Base-by-base conservation (phyloP, 1,284 basidiomycete species). In the Omphalotus olearius region DNA sequence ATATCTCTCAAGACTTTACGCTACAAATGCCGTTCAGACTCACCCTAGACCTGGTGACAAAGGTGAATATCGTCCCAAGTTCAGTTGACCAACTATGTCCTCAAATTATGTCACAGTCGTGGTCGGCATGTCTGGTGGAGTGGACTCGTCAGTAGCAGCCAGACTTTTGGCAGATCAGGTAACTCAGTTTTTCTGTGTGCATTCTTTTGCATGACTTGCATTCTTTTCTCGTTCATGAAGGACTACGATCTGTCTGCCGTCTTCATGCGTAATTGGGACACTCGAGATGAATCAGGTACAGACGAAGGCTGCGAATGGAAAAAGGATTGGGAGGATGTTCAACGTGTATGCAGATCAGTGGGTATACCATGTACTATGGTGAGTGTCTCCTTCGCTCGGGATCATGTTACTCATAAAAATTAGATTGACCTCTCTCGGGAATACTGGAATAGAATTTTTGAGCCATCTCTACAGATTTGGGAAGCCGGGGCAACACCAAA, bases 241-340 rank as follows among this genome's bases (percentile, higher is more conserved):
- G 88, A 88, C 56, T 88, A 85, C 59, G 82, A 93, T 61, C 77
- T 93, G 14, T 89, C 82, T 51, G 93, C 93, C 1, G 79, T 98
- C 0, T 98, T 88, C 68, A 98, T 98, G 96, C 82, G 93, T 20
- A 98, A 98, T 59, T 98, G 96, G 95, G 93, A 85, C 60, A 84
- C 78, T 14, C 76, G 80, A 45, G 81, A 87, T 61, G 88, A 87
- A 68, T 81, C 75, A 41, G 88, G 78, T 39, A 79, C 76, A 6
- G 83, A 88, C 61, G 73, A 76, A 30, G 91, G 92, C 0, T 98
- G 96, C 64, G 88, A 92, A 62, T 98, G 96, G 96, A 88, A 98
- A 68, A 86, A 84, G 51, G 95, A 98, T 62, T 98, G 91, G 91
- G 80, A 88, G 51, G 91, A 96, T 62, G 95, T 98, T 1, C 84